A percentile compares a stretch with the other conserved stretches of the same genome.
Conservation (phyloP, 75 land plant species). For the Pinus taeda region DNA sequence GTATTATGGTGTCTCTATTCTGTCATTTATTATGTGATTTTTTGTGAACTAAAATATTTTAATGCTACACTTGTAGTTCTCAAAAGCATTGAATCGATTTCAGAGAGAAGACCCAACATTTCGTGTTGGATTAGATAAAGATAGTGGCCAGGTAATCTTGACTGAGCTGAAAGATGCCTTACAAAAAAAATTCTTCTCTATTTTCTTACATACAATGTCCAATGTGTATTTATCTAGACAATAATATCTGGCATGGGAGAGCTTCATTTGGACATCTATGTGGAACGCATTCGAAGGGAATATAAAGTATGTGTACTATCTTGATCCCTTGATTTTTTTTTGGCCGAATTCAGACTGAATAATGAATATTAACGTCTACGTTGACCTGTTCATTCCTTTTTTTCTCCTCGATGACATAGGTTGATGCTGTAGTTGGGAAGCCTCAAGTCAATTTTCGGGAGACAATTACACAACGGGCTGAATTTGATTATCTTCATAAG, state of each 20-base stretch:
- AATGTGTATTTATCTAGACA: constrained; percentile 51
- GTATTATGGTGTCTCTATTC: neutral
- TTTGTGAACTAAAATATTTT: neutral
- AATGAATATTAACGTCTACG: neutral
- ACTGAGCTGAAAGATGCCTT: neutral
- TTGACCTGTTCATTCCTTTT: neutral
- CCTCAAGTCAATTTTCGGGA: constrained; percentile 99
- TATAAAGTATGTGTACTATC: constrained; percentile 63
- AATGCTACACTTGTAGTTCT: constrained; percentile 53
- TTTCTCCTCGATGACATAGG: constrained; percentile 38
- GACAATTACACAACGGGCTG: constrained; percentile 86
- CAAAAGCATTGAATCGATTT: constrained; percentile 97
- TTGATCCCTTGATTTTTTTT: neutral
- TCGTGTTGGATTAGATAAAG: constrained; percentile 90
- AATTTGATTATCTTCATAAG: constrained; percentile 97
- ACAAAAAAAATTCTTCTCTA: neutral
- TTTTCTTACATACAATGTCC: constrained; percentile 6
- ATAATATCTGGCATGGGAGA: constrained; percentile 99
- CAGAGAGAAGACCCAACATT: constrained; percentile 99
- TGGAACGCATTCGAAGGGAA: constrained; percentile 92
- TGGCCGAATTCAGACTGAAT: neutral
- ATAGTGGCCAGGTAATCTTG: constrained; percentile 86
- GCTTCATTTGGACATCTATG: constrained; percentile 96
- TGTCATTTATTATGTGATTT: neutral
- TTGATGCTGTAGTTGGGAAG: constrained; percentile 89